These are phyloP conservation scores for Remersonia thermophila DNA, from an alignment of 2,329 filamentous ascomycete genomes.

Conservation along the genomic window DNA sequence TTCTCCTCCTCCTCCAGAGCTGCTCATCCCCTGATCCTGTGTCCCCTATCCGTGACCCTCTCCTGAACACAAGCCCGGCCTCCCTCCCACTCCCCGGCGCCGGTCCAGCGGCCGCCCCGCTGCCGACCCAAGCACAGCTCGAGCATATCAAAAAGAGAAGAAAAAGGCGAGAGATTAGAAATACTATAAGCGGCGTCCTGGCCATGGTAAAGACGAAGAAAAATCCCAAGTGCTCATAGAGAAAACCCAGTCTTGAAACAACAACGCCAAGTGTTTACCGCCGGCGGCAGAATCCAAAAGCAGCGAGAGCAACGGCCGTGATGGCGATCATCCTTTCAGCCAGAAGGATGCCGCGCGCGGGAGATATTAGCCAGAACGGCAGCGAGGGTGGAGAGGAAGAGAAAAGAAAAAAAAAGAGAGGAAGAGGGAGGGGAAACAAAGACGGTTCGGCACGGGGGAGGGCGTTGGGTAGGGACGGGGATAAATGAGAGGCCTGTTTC, in stretches of 20 bases:
- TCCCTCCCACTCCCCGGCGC: conserved; percentile 1
- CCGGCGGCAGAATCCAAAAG: conserved; percentile 12
- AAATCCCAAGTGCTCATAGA: too few relatives aligned
- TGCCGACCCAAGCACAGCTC: conserved; percentile 16
- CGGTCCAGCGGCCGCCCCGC: conserved; percentile 1
- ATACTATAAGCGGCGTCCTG: conserved; percentile 9
- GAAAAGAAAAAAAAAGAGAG: conserved; percentile 9
- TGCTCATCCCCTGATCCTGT: conserved; percentile 1
- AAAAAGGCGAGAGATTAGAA: conserved; percentile 10
- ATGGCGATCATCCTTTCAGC: conserved; percentile 19
- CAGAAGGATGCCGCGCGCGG: conserved; percentile 10
- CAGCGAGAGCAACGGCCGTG: conserved; percentile 9
- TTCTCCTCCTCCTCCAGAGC: conserved; percentile 1
- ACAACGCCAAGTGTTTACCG: conserved; percentile 7
- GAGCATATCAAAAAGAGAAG: conserved; percentile 17
- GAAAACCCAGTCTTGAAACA: background rate
- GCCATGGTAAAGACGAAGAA: conserved; percentile 10
- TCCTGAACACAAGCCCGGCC: background rate
- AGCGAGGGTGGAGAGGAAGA: conserved; percentile 13
- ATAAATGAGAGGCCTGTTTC: conserved; percentile 7
- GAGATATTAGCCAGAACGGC: conserved; percentile 16
- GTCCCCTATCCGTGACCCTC: background rate
- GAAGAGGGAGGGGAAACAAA: conserved; percentile 9
- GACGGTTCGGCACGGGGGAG: conserved; percentile 1
- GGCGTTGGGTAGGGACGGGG: conserved; percentile 4